These are phyloP conservation scores for Pythium scleroteichum DNA, from an alignment of 352 stramenopile species.

Conservation along the genomic window DNA sequence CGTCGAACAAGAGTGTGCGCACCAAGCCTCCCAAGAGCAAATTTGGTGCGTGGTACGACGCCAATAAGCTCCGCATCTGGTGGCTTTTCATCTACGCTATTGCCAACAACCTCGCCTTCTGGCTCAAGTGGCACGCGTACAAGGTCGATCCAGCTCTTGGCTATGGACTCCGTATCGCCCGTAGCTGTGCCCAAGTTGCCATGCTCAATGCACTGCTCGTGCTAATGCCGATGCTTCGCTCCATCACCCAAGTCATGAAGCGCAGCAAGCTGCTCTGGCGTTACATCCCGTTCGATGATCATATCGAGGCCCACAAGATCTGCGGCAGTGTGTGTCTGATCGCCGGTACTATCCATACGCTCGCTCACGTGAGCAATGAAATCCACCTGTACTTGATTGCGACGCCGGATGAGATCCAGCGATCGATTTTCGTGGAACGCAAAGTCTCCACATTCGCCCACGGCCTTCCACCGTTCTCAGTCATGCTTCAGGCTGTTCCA, in stretches of 20 bases:
- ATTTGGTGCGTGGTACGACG: slow-evolving; percentile 66
- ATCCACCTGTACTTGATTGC: slow-evolving; percentile 69
- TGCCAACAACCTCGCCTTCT: slow-evolving; percentile 71
- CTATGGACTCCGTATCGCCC: slow-evolving; percentile 70
- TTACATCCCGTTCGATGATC: slow-evolving; percentile 80
- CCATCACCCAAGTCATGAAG: slow-evolving; percentile 75
- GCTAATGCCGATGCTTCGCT: slow-evolving; percentile 78
- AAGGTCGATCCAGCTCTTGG: slow-evolving; percentile 75
- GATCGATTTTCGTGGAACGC: slow-evolving; percentile 61
- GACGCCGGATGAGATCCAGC: slow-evolving; percentile 55
- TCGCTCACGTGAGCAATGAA: slow-evolving; percentile 70
- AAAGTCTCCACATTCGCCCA: slow-evolving; percentile 50
- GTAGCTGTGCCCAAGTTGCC: slow-evolving; percentile 67
- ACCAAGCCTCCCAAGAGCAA: slow-evolving; percentile 48
- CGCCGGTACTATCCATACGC: slow-evolving; percentile 61
- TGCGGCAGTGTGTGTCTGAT: slow-evolving; percentile 58
- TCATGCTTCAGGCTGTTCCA: slow-evolving; percentile 67
- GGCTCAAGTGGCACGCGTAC: slow-evolving; percentile 70
- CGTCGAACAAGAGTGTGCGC: slow-evolving; percentile 26
- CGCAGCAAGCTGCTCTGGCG: slow-evolving; percentile 58
- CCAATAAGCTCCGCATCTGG: slow-evolving; percentile 76
- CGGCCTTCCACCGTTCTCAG: slow-evolving; percentile 57
- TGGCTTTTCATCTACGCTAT: slow-evolving; percentile 76
- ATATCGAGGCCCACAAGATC: slow-evolving; percentile 83
- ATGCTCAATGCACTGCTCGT: slow-evolving; percentile 83